Evolutionary conservation across 257 asterid genomes (phyloP).

Genomic region (Rauvolfia tetraphylla): DNA sequence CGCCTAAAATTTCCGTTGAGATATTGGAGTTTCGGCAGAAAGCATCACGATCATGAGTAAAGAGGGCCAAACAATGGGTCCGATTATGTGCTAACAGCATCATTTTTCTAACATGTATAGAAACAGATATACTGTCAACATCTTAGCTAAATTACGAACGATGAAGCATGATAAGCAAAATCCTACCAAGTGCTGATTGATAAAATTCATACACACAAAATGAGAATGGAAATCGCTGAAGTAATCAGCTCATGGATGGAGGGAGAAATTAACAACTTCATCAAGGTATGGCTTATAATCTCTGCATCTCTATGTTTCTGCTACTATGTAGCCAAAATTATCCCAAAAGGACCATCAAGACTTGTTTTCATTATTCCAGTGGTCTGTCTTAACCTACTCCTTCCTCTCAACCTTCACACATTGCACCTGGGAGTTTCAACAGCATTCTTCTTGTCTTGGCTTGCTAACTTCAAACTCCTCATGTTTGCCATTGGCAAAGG

Average conservation of each 20-base stretch:
- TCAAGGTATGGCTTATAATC: slow-evolving; percentile 37
- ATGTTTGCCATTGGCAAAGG: slow-evolving; percentile 49
- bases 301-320: slow-evolving; percentile 36
- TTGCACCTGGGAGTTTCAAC: slow-evolving; percentile 45
- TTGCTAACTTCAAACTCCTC: slow-evolving; percentile 45
- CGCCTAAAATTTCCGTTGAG: too few relatives aligned
- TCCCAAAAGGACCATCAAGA: slow-evolving; percentile 29
- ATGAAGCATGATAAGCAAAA: too few relatives aligned
- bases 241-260: slow-evolving; percentile 25
- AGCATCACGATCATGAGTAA: too few relatives aligned
- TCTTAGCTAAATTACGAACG: too few relatives aligned
- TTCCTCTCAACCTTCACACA: slow-evolving; percentile 46
- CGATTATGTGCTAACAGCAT: too few relatives aligned
- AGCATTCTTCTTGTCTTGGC: slow-evolving; percentile 52
- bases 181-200: too few relatives aligned
- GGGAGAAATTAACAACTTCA: slow-evolving; percentile 41
- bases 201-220: not conserved
- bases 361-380: slow-evolving; percentile 38
- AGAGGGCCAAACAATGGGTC: too few relatives aligned
- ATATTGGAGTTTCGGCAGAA: too few relatives aligned
- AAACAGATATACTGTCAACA: too few relatives aligned
- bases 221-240: not conserved
- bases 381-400: slow-evolving; percentile 27
- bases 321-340: slow-evolving; percentile 15
- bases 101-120: too few relatives aligned